Evolutionary conservation across 2,329 filamentous ascomycete species (phyloP).

Genomic region (Ceratocystis diversiconidia): DNA sequence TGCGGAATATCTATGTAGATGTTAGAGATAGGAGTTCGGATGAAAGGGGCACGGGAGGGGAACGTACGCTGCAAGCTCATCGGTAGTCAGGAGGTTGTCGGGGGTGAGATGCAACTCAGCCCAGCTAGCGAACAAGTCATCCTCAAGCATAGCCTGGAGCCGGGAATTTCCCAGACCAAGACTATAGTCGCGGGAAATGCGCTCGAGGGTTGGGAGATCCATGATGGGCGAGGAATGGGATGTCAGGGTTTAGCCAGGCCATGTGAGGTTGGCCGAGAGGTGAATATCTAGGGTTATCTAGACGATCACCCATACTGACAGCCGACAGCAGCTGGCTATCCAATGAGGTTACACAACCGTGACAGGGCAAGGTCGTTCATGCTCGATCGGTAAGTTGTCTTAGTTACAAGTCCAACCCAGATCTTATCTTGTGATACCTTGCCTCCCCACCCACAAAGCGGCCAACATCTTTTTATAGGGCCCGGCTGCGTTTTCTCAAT

Average conservation of each 20-base stretch:
- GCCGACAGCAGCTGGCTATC: background rate
- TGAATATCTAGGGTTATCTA: background rate
- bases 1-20: constrained; percentile 32
- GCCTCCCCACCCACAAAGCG: too few species aligned
- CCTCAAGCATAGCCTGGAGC: constrained; percentile 27
- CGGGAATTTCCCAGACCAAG: constrained; percentile 26
- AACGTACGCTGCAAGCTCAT: constrained; percentile 40
- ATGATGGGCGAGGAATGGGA: background rate
- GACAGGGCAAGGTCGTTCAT: background rate
- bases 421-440: background rate
- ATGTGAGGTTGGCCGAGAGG: background rate
- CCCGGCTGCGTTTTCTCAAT: background rate
- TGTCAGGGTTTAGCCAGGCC: too few species aligned
- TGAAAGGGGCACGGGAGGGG: background rate
- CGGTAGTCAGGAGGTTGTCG: constrained; percentile 39
- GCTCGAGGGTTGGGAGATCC: constrained; percentile 3
- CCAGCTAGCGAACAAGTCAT: constrained; percentile 31
- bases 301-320: background rate
- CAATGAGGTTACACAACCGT: background rate
- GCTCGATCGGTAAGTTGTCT: too few species aligned
- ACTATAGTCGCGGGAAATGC: constrained; percentile 21
- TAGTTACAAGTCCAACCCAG: too few species aligned
- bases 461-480: background rate
- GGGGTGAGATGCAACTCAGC: constrained; percentile 32
- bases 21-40: background rate